Evolutionary conservation across 2,329 filamentous ascomycete species (phyloP).

Genomic region (Fusarium sp.): DNA sequence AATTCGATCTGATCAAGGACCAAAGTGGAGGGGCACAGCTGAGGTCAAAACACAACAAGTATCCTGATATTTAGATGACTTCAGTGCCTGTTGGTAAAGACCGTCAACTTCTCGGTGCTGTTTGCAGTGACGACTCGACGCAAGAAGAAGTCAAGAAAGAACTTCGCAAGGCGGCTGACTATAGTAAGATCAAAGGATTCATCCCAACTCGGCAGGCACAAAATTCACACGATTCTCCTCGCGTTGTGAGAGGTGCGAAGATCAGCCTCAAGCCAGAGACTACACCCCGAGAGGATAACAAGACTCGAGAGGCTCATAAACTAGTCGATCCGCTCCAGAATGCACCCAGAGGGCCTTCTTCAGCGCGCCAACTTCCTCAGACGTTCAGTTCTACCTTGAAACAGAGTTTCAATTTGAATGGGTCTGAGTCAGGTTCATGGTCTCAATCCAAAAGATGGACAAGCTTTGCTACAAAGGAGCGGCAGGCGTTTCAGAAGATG

Average conservation of each 20-base stretch:
- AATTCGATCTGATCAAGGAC: conserved; percentile 13
- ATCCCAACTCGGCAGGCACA: conserved; percentile 31
- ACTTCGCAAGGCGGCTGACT: conserved; percentile 9
- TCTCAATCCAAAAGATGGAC: conserved; percentile 53
- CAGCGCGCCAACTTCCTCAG: conserved; percentile 3
- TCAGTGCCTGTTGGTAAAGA: conserved; percentile 23
- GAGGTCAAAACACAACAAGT: neutral
- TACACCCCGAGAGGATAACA: neutral
- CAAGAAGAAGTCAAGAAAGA: conserved; percentile 11
- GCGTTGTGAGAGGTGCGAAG: neutral
- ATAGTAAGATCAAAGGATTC: conserved; percentile 18
- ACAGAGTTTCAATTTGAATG: neutral
- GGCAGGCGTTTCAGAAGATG: conserved; percentile 49
- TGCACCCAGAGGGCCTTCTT: conserved; percentile 21
- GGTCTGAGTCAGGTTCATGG: conserved; percentile 45
- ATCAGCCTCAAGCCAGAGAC: neutral
- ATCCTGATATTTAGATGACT: conserved; percentile 25
- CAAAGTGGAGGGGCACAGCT: neutral
- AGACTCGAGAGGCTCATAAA: neutral
- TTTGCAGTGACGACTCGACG: neutral
- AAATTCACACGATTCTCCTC: neutral
- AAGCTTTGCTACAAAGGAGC: conserved; percentile 48
- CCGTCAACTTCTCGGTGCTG: conserved; percentile 2
- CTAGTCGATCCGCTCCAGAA: conserved; percentile 1
- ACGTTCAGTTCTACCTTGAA: conserved; percentile 15